A percentile compares a stretch with the other conserved stretches of the same genome.
phyloP scores from a whole-genome alignment of 2,329 filamentous ascomycete genomes.

The Cadophora sp. region DNA sequence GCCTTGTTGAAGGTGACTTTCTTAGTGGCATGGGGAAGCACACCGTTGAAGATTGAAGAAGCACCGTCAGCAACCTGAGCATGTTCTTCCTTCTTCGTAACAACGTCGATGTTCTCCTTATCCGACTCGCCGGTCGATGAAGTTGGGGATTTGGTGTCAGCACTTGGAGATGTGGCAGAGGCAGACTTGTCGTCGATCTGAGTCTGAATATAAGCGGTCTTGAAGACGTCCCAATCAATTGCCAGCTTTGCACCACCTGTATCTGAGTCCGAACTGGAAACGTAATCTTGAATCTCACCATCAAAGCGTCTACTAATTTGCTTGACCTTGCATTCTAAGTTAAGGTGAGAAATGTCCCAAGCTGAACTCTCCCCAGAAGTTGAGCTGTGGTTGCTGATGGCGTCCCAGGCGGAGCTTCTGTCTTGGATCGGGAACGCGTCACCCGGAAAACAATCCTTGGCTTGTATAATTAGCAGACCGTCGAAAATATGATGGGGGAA shows the following conservation, averaged over 20 bases:
- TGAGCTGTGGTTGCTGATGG: not conserved
- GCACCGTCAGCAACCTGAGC: not conserved
- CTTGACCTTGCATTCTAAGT: not conserved
- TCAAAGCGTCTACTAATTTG: not conserved
- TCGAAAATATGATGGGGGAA: not conserved
- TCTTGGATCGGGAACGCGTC: not conserved
- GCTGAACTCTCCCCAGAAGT: not conserved
- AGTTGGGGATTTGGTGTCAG: not conserved
- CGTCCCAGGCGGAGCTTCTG: not conserved
- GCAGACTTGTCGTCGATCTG: not conserved
- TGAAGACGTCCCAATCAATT: not conserved
- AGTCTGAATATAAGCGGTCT: not conserved
- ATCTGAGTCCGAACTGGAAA: conserved; percentile 4
- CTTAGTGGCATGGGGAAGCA: not conserved
- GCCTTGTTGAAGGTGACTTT: not conserved
- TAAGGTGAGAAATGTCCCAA: not conserved
- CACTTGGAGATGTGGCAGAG: not conserved
- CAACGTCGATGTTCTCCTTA: not conserved
- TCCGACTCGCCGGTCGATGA: not conserved
- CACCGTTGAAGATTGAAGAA: not conserved
- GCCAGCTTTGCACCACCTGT: not conserved
- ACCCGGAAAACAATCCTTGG: not conserved
- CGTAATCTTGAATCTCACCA: not conserved
- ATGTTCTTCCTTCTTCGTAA: not conserved
- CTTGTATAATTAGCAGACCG: not conserved